Percentiles rank a stretch among this genome's conserved stretches.
phyloP scores from a whole-genome alignment of 2,329 filamentous ascomycete species.

The Neocatenulostroma microsporum region DNA sequence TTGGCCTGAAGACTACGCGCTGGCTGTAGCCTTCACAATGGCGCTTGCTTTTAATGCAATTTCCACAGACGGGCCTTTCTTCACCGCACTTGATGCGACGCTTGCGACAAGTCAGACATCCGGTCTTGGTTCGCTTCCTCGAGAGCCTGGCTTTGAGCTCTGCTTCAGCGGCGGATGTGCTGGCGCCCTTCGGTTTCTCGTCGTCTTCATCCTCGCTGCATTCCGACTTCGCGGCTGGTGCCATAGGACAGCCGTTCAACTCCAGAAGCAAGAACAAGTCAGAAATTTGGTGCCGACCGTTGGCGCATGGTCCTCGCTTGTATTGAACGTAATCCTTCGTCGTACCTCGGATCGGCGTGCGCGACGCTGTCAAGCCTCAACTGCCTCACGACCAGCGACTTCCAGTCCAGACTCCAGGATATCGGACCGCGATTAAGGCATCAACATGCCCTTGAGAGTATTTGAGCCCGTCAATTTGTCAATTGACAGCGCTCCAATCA shows the following conservation, averaged over 20 bases:
- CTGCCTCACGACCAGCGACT: too few relatives aligned
- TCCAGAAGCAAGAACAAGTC: background rate
- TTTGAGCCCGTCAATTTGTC: too few relatives aligned
- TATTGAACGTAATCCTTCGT: background rate
- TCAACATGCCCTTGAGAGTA: too few relatives aligned
- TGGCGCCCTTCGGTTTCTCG: background rate
- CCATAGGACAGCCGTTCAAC: constrained; percentile 1
- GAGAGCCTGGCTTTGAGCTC: constrained; percentile 24
- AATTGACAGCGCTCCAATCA: background rate
- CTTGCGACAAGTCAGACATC: constrained; percentile 86
- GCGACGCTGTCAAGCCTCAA: constrained; percentile 1
- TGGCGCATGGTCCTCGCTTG: background rate
- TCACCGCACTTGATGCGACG: constrained; percentile 97
- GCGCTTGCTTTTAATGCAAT: constrained; percentile 80
- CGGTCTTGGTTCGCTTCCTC: constrained; percentile 75
- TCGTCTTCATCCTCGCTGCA: constrained; percentile 2
- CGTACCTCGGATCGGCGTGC: background rate
- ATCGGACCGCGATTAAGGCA: too few relatives aligned
- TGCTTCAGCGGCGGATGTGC: constrained; percentile 23
- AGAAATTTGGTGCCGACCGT: background rate
- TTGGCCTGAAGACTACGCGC: constrained; percentile 71
- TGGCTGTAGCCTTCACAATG: constrained; percentile 78
- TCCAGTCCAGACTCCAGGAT: too few relatives aligned
- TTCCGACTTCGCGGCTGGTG: background rate
- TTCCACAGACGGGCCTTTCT: constrained; percentile 70